These are phyloP conservation scores for Aspergillus nomiae DNA, from an alignment of 2,329 filamentous ascomycete genomes.

Conservation along the genomic window DNA sequence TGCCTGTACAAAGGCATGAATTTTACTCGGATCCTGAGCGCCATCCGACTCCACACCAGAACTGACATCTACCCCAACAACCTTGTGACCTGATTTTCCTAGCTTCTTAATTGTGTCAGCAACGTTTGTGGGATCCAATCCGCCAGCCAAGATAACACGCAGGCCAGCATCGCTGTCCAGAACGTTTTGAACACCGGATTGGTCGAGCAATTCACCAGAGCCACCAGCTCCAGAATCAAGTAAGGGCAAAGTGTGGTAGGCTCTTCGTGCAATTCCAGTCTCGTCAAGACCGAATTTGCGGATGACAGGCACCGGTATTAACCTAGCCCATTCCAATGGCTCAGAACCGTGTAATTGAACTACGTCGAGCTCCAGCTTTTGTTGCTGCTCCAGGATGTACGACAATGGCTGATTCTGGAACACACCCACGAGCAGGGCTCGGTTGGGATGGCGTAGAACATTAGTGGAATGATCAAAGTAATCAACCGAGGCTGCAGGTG, in stretches of 20 bases:
- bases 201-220: slow-evolving; percentile 76
- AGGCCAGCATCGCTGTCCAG: slow-evolving; percentile 71
- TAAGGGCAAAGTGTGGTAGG: slow-evolving; percentile 80
- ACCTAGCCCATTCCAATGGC: slow-evolving; percentile 83
- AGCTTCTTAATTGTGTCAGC: slow-evolving; percentile 64
- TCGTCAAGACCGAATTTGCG: slow-evolving; percentile 79
- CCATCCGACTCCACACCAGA: slow-evolving; percentile 89
- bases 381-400: slow-evolving; percentile 78
- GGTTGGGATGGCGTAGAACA: slow-evolving; percentile 53
- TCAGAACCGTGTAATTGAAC: slow-evolving; percentile 93
- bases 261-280: slow-evolving; percentile 69
- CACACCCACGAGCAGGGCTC: slow-evolving; percentile 84
- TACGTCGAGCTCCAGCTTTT: slow-evolving; percentile 75
- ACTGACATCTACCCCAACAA: slow-evolving; percentile 88
- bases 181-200: slow-evolving; percentile 66
- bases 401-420: slow-evolving; percentile 88
- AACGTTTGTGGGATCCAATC: slow-evolving; percentile 79
- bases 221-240: slow-evolving; percentile 84
- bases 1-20: slow-evolving; percentile 74
- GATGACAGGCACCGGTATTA: slow-evolving; percentile 92
- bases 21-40: slow-evolving; percentile 77
- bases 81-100: slow-evolving; percentile 60
- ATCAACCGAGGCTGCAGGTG: slow-evolving; percentile 50
- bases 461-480: slow-evolving; percentile 67
- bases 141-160: slow-evolving; percentile 79